Percentiles rank a stretch among this genome's conserved stretches.
Conservation (phyloP, 2,329 filamentous ascomycete genomes). For the Monosporascus sp. region DNA sequence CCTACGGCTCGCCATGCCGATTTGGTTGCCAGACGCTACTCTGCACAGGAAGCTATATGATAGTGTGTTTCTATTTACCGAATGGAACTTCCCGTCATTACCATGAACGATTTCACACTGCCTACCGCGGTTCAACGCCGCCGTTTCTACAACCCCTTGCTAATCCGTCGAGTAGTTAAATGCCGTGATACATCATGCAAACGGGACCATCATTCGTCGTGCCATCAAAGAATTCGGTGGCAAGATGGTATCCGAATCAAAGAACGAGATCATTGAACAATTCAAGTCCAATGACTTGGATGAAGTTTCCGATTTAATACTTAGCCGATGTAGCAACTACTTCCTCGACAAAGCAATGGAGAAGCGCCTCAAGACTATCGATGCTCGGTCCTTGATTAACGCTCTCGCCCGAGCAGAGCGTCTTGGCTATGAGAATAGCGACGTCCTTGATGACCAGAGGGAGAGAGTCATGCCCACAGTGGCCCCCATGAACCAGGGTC, state of each 20-base stretch:
- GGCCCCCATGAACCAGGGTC: constrained; percentile 1
- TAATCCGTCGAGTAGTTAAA: constrained; percentile 36
- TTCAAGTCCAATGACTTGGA: constrained; percentile 39
- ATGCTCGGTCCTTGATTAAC: constrained; percentile 50
- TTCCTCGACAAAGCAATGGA: constrained; percentile 52
- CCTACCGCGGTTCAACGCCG: no score
- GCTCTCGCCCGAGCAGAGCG: constrained; percentile 52
- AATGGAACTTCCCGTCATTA: no score
- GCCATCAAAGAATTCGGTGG: constrained; percentile 41
- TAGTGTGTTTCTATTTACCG: no score
- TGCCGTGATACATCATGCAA: constrained; percentile 41
- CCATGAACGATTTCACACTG: no score
- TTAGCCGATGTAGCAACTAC: constrained; percentile 39
- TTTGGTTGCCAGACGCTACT: no score
- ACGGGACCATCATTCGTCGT: constrained; percentile 29
- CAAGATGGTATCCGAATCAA: constrained; percentile 36
- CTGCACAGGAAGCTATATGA: no score
- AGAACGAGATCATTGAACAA: constrained; percentile 36
- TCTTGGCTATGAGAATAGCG: constrained; percentile 48
- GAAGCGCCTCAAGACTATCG: constrained; percentile 47
- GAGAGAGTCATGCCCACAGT: constrained; percentile 32
- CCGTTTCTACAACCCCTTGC: not conserved
- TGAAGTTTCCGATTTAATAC: constrained; percentile 35
- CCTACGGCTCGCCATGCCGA: no score
- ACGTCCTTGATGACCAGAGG: constrained; percentile 40